Evolutionary conservation across 2,329 filamentous ascomycete genomes (phyloP), one percentile per base, ranked within the genome.

Genomic region (Apiospora rasikravindrae): DNA sequence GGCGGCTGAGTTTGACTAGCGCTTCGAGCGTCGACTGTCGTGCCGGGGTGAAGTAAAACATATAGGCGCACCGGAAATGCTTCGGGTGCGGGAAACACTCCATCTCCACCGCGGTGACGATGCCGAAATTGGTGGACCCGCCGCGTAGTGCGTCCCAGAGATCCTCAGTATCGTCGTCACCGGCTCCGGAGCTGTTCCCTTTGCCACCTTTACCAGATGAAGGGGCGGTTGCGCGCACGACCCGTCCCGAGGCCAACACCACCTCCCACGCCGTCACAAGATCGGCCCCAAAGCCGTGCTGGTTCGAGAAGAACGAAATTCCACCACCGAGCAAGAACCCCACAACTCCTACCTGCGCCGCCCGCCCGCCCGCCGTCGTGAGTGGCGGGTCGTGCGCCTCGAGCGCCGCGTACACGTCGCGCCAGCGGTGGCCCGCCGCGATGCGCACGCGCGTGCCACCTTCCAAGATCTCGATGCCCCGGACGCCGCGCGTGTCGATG

Each of bases 231-330:
- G 40, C 66, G 5, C 66, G n/a, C 66, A 47, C 44, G 13, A 67
- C 33, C 4, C 75, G 29, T 16, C 71, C 73, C 42, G 72, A 71
- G 6, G 82, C 81, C 1, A 85, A 80, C 4, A 87, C 84, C n/a
- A 87, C 81, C 71, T 85, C 73, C 69, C 77, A 85, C 47, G 79
- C 80, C 40, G 79, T 70, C 4, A 87, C 81, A 45, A 81, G 84
- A 73, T 86, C 86, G 70, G 82, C 84, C 26, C 80, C 82, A 71
- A 82, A 84, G 3, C 86, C 86, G 57, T 82, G 77, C 1, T 79
- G 77, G 8, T 69, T 7, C 22, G 70, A 47, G 67, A 57, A 66
- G 42, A 71, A 72, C 4, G 70, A 67, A 19, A 67, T 57, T 26
- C 77, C 77, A 3, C 77, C 76, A 16, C 77, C 77, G 3, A 75